Base-by-base conservation (phyloP, 257 asterid species). In the Leptodermis oblonga region DNA sequence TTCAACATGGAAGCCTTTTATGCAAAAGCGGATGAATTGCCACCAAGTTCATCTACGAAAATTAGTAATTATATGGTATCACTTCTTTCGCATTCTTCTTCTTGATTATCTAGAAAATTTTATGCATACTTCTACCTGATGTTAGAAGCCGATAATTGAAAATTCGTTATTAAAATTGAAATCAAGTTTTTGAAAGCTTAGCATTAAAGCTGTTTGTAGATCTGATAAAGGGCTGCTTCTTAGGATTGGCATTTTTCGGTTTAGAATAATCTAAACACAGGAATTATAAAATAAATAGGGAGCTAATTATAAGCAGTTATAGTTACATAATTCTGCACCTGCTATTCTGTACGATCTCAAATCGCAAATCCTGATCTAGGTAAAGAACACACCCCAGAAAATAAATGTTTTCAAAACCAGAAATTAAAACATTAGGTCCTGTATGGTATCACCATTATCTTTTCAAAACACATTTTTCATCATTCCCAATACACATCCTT, bases 11-110 rank as follows among this genome's bases (percentile, higher is more conserved):
- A 87, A 67, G 87, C 87, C 62, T 86, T 81, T 66, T 94, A 87
- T 74, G 61, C 87, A 62, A 82, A 87, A 66, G 87, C 70, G 71
- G 78, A 86, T 73, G 97, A 94, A 80, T 79, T 89, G 73, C 99
- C 97, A 73, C 68, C 88, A 73, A 91, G 89, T 33, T 81, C 77
- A 52, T 79, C 88, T 33, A 55, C 85, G 53, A 77, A 83, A 80
- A 89, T 94, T 78, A 82, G 97, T 86, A 83, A 85, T 66, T 86
- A 74, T 67, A 82, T 68, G 96, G 98, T 93, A 80, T 55, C 62
- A 12, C 43, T 59, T 37, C 31, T 70, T 56, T 48, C 13, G 33
- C 45, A 68, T 42, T 31, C 66, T 48, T 68, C 67, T 48, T 34
- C 36, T 14, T 51, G 10, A 42, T 31, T 9, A 42, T 30, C 46